A percentile compares a stretch with the other conserved stretches of the same genome.
Evolutionary conservation across 148 eudicot genomes (phyloP).

Genomic region (Talinum fruticosum): DNA sequence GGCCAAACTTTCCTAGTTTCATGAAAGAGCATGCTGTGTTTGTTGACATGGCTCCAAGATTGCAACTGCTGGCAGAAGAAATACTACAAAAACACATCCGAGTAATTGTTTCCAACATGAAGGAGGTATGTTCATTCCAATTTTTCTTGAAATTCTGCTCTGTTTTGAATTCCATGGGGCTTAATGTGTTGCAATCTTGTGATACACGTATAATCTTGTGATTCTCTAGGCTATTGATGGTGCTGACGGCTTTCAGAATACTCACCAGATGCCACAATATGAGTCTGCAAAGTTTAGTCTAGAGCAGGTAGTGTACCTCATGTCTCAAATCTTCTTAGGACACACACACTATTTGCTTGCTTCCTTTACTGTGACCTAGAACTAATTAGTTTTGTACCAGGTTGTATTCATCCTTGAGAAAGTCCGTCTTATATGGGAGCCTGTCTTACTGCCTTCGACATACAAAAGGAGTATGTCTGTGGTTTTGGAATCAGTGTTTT

Average conservation of each 20-base stretch:
- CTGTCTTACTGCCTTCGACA: slow-evolving; percentile 64
- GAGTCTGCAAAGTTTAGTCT: slow-evolving; percentile 85
- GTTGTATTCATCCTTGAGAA: slow-evolving; percentile 87
- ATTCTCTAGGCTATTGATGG: slow-evolving; percentile 77
- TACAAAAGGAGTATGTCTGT: slow-evolving; percentile 74
- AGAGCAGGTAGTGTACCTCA: slow-evolving; percentile 60
- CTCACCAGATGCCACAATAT: slow-evolving; percentile 70
- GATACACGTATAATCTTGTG: not conserved
- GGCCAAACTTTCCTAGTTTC: slow-evolving; percentile 64
- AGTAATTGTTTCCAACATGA: slow-evolving; percentile 58
- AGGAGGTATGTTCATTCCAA: slow-evolving; percentile 47
- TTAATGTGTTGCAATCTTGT: not conserved
- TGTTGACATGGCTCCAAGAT: slow-evolving; percentile 85
- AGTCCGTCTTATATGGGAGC: slow-evolving; percentile 91
- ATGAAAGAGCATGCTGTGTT: slow-evolving; percentile 76
- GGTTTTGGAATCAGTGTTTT: slow-evolving; percentile 67
- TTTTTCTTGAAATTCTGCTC: not conserved
- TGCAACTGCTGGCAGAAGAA: slow-evolving; percentile 76
- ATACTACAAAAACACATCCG: slow-evolving; percentile 73
- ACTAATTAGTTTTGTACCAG: slow-evolving; percentile 34
- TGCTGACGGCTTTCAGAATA: slow-evolving; percentile 94
- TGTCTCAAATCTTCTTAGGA: not conserved
- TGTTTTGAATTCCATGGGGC: not conserved
- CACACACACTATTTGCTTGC: not conserved
- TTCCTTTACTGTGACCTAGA: not conserved